Percentiles rank a stretch among this genome's conserved stretches.
Conservation (phyloP, 345 rosid genomes). For the Eucalyptus sp. region DNA sequence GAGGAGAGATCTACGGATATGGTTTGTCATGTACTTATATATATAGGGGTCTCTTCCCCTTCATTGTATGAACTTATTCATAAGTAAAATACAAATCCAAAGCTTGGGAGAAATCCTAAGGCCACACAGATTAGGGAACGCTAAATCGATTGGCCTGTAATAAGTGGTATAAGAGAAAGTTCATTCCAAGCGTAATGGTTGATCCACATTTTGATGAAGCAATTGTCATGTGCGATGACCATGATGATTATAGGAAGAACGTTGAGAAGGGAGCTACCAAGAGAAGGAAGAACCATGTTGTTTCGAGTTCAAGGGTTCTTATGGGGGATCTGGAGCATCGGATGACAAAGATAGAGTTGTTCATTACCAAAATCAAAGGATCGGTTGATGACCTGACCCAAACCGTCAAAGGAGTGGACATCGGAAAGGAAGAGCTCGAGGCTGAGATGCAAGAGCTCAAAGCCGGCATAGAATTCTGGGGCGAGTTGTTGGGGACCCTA, state of each 20-base stretch:
- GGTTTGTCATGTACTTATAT: no score
- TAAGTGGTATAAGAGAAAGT: neutral
- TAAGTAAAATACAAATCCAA: no score
- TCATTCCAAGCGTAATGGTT: neutral
- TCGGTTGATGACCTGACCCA: neutral
- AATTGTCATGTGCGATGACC: no score
- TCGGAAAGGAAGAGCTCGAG: neutral
- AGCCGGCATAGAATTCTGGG: neutral
- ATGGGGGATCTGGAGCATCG: neutral
- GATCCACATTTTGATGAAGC: neutral
- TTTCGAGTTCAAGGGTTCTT: neutral
- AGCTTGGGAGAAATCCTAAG: neutral
- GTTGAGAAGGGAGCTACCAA: neutral
- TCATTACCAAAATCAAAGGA: neutral
- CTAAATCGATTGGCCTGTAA: neutral
- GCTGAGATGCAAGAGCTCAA: neutral
- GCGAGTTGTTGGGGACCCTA: neutral
- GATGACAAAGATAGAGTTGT: no score
- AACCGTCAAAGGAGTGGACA: neutral
- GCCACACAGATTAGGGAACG: neutral
- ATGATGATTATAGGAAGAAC: neutral
- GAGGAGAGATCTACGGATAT: no score
- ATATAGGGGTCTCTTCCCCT: no score
- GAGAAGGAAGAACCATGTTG: neutral
- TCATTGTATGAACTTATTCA: no score